Evolutionary conservation across 768 basidiomycete species (phyloP), one percentile per base, ranked within the genome.

Genomic region (Porpolomopsis calyptriformis): DNA sequence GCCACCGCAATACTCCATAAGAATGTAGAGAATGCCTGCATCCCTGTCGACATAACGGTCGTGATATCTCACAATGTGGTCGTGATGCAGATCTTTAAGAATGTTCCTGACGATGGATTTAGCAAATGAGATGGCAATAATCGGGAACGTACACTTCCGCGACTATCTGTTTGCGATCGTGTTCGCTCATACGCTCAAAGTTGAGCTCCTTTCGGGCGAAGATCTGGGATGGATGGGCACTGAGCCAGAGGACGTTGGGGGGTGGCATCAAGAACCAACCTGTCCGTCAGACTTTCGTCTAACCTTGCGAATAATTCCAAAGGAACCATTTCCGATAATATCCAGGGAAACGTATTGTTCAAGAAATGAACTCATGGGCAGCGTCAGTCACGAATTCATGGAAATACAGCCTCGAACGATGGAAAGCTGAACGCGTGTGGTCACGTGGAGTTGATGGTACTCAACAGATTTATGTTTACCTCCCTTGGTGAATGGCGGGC

Each of bases 1-100:
- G 18, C 92, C 93, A 4, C 90, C 92, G 59, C 96, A 99, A 61
- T 90, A 98, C 68, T 99, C 96, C 96, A 98, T 99, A 53, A 98
- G 73, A 51, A 99, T 97, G 62, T 97, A 98, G 36, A 98, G 77
- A 47, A 92, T 86, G 18, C 90, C 90, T 19, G 72, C 72, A 43
- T 92, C 87, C 51, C 85, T 74, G 69, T 99, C 96, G 47, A 97
- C 88, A 58, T 85, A 73, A 50, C 91, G 76, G 71, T 96, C 91
- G 55, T 89, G 82, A 63, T 93, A 94, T 55, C 87, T 87, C 50
- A 99, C 96, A 52, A 98, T 98, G 64, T 98, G 85, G 60, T 88
- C 86, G 64, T 98, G 90, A 55, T 90, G 77, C 14, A 98, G 74
- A 58, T 93, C 91, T 67, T 96, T 96, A 42, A 99, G 77, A 57